These are phyloP conservation scores for Aspergillus flavus DNA, from an alignment of 2,329 filamentous ascomycete species.

Conservation along the genomic window DNA sequence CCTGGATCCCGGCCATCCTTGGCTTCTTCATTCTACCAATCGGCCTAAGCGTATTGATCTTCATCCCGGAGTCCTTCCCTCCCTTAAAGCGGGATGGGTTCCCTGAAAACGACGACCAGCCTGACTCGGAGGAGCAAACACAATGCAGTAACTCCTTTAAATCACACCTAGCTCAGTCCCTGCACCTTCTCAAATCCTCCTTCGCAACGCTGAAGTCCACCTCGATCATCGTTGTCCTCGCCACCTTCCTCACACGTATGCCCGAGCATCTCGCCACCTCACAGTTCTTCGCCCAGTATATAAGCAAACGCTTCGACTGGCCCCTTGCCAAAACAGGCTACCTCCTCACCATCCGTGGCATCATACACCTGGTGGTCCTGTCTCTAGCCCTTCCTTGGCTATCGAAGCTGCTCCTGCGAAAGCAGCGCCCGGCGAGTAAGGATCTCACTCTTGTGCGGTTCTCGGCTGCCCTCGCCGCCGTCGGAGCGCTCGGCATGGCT, in stretches of 20 bases:
- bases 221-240: constrained; percentile 2
- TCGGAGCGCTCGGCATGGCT: not conserved
- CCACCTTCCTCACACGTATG: constrained; percentile 4
- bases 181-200: not conserved
- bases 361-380: not conserved
- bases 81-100: not conserved
- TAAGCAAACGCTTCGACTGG: constrained; percentile 9
- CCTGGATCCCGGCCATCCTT: not conserved
- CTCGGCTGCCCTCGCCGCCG: not conserved
- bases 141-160: not conserved
- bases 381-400: not conserved
- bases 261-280: constrained; percentile 3
- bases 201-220: not conserved
- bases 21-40: not conserved
- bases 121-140: not conserved
- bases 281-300: constrained; percentile 2
- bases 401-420: not conserved
- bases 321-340: constrained; percentile 5
- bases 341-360: not conserved
- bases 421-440: not conserved
- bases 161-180: not conserved
- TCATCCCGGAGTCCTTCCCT: not conserved
- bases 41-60: not conserved
- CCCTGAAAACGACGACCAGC: not conserved
- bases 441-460: not conserved